phyloP scores from a whole-genome alignment of 2,329 filamentous ascomycete genomes.

The Ceratocystis colombiana region DNA sequence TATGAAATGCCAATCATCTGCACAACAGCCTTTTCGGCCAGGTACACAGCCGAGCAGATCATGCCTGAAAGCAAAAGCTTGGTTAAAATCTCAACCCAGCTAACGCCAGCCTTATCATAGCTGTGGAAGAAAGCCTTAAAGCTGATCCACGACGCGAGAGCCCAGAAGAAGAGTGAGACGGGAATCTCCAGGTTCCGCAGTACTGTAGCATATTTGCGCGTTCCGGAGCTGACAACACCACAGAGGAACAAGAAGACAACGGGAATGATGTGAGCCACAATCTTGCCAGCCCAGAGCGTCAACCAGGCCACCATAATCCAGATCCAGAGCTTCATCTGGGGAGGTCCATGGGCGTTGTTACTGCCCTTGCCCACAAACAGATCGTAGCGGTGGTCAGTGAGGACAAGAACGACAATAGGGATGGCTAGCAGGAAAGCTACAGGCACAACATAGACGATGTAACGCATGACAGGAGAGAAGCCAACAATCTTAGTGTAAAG shows the following conservation, averaged over 20 bases:
- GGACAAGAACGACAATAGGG: constrained; percentile 48
- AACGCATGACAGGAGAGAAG: constrained; percentile 54
- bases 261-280: constrained; percentile 52
- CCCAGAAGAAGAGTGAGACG: constrained; percentile 60
- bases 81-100: constrained; percentile 50
- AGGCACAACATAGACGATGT: constrained; percentile 58
- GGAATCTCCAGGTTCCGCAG: constrained; percentile 55
- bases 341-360: constrained; percentile 35
- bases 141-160: constrained; percentile 50
- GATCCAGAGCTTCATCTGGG: constrained; percentile 52
- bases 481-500: constrained; percentile 55
- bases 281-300: constrained; percentile 56
- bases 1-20: constrained; percentile 79
- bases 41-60: constrained; percentile 57
- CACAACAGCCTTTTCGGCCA: constrained; percentile 68
- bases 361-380: constrained; percentile 33
- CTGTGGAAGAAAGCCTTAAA: constrained; percentile 47
- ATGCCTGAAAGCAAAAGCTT: constrained; percentile 57
- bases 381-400: constrained; percentile 36
- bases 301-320: constrained; percentile 63
- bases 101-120: constrained; percentile 32
- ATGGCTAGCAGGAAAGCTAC: constrained; percentile 51
- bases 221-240: constrained; percentile 59
- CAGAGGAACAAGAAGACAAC: constrained; percentile 57
- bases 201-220: constrained; percentile 59